These are phyloP conservation scores for Coccomyxa sp. DNA, from an alignment of 139 green algal genomes.

Conservation along the genomic window DNA sequence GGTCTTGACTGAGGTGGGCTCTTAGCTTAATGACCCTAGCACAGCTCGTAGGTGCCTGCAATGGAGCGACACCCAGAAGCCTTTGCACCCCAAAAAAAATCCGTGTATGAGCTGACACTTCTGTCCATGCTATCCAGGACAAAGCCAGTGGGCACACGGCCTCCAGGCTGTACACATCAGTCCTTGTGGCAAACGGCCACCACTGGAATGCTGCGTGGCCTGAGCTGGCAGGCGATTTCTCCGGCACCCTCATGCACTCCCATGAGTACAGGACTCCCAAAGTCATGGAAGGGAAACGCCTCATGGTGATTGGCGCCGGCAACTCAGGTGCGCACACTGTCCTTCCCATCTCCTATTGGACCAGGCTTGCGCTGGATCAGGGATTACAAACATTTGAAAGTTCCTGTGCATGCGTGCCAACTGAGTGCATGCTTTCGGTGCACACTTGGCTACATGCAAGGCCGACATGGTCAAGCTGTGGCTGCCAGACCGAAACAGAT, in stretches of 20 bases:
- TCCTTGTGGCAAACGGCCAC: not conserved
- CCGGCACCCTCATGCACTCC: not conserved
- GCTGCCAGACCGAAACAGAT: no score
- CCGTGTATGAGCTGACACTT: no score
- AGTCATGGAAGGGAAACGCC: not conserved
- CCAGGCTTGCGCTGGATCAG: no score
- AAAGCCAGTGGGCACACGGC: not conserved
- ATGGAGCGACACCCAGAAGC: no score
- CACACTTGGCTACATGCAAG: no score
- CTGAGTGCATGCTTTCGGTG: no score
- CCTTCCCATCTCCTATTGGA: no score
- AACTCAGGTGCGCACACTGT: not conserved
- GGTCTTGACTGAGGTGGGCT: not conserved
- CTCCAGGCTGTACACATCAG: not conserved
- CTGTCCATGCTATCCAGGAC: not conserved
- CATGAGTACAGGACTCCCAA: not conserved
- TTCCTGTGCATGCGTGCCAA: no score
- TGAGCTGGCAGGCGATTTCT: not conserved
- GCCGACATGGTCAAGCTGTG: no score
- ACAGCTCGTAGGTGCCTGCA: no score
- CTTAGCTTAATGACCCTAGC: not conserved
- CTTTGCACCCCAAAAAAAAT: no score
- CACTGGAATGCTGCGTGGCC: not conserved
- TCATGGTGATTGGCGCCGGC: not conserved
- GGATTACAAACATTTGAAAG: no score